Evolutionary conservation across 1,139 yeast species (phyloP), one percentile per base, ranked within the genome.

Genomic region (Debaryomycetaceae sp.): DNA sequence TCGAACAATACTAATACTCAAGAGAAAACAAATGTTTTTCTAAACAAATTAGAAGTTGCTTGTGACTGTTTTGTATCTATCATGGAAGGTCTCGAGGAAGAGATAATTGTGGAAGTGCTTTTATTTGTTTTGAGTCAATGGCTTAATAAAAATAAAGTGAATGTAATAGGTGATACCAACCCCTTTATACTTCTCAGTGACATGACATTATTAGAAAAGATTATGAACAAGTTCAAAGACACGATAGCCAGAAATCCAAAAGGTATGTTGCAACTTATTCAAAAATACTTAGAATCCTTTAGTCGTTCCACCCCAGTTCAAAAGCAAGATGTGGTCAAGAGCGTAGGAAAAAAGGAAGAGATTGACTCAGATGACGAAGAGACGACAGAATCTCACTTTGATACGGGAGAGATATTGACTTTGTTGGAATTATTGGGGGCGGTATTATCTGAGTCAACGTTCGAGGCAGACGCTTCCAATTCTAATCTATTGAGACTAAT

Each of bases 191-290:
- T 79, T 38, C 66, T 89, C 40, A 68, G 81, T 6, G 85, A 86
- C 57, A 69, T 87, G 48, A 78, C 85, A 48, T 58, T 88, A 14
- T 64, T 90, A 41, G 93, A 89, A 55, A 66, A 68, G 17, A 63
- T 88, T 38, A 80, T 83, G n/a, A 76, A 75, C 13, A 72, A 72
- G 27, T 85, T 85, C 53, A 84, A 80, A 49, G 80, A 81, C 7
- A 75, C 74, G 39, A 63, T 91, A 35, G 76, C 88, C 8, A 77
- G 76, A 34, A 79, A 85, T 3, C 86, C 95, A 0, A 60, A 62
- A 5, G 87, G 83, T 44, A 73, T 85, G 49, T 65, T 87, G 24
- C 68, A 66, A 14, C 73, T 87, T 24, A 77, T 86, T 1, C 65
- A 76, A 33, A 78, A 76, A 58, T 83, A 36, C 55, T 42, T 7